These are phyloP conservation scores for Gaultheria prostrata DNA, from an alignment of 148 eudicot species.

Conservation along the genomic window DNA sequence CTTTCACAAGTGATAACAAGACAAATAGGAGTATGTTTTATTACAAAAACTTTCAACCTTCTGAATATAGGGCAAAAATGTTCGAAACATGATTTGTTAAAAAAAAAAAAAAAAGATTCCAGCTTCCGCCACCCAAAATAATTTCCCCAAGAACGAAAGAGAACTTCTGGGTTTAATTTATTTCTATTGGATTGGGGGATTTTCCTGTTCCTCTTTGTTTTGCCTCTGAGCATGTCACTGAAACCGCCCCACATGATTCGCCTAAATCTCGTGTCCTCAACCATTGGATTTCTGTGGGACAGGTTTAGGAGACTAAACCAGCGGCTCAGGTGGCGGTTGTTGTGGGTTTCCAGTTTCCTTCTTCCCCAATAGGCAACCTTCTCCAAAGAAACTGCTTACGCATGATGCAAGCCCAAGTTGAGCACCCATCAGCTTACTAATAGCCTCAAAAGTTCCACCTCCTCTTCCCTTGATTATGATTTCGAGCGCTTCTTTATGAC, in stretches of 20 bases:
- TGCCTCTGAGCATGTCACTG: slow-evolving; percentile 78
- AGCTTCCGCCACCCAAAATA: not conserved
- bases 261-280: slow-evolving; percentile 79
- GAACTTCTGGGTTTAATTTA: not conserved
- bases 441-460: slow-evolving; percentile 77
- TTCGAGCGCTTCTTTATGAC: slow-evolving; percentile 93
- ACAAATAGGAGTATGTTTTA: not conserved
- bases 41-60: not conserved
- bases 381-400: slow-evolving; percentile 70
- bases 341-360: slow-evolving; percentile 51
- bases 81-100: not conserved
- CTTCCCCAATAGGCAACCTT: slow-evolving; percentile 77
- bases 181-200: slow-evolving; percentile 32
- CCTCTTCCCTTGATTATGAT: slow-evolving; percentile 87
- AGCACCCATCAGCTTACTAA: slow-evolving; percentile 93
- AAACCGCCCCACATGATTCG: slow-evolving; percentile 93
- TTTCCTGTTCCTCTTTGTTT: slow-evolving; percentile 44
- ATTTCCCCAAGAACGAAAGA: not conserved
- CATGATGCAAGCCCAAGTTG: slow-evolving; percentile 86
- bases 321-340: slow-evolving; percentile 15
- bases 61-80: not conserved
- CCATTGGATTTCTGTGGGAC: slow-evolving; percentile 39
- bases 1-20: not conserved
- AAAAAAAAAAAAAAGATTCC: not conserved
- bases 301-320: slow-evolving; percentile 37